Base-by-base conservation (phyloP, 148 eudicot genomes). In the Cornus suecica region DNA sequence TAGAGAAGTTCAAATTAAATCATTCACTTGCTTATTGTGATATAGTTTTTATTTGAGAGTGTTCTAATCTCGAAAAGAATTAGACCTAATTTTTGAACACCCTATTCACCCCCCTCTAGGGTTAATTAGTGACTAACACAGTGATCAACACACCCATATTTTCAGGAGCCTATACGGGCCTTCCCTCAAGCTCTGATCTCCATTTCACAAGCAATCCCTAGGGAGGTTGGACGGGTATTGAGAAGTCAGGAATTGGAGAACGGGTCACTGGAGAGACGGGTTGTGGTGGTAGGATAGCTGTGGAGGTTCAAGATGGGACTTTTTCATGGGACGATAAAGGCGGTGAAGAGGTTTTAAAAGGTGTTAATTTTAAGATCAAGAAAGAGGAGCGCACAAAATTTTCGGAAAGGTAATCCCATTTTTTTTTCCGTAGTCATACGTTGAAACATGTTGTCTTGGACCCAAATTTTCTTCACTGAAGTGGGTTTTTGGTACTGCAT, bases 271-370 rank as follows among this genome's bases (percentile, higher is more conserved):
- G 83, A 83, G 48, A 69, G 80, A 42, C 75, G 23, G 82, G 71
- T 34, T 76, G 80, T 72, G 70, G 65, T 26, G 75, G 74, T 8
- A 29, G 66, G 10, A 54, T 73, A 14, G 82, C 82, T 25, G 77
- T 79, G 31, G 85, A 83, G 77, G 77, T 83, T 45, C 68, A 52
- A 62, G 71, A 66, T 28, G 82, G 85, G 41, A 58, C 34, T 34
- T 83, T 79, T 79, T 30, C 67, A 10, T 83, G 85, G 85, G 82
- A 83, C 16, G 85, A 83, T 67, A 76, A 79, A 22, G 76, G 73
- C 24, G 70, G 26, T 4, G 45, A 66, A 2, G 20, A 9, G 6
- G 81, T 65, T 30, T 52, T 79, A 30, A 65, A 79, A 31, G 51
- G 79, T 20, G 9, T 83, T 24, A 79, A 76, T 54, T 58, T 83